Base-by-base conservation (phyloP, 495 filamentous ascomycete species). In the Trichoderma parareesei region DNA sequence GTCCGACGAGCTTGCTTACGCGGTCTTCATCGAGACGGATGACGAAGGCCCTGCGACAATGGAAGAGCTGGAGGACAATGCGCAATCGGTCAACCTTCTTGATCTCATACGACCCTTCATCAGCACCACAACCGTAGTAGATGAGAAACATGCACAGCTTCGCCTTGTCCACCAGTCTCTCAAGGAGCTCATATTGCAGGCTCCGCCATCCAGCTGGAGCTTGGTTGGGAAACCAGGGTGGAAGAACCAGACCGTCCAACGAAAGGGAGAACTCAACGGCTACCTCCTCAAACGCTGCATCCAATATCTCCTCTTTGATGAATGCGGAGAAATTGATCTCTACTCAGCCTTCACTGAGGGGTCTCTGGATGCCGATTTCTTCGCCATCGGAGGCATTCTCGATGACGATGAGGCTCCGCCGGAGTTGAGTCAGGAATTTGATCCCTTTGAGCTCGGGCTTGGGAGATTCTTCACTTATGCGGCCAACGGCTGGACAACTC, bases 251-350 rank as follows among this genome's bases (percentile, higher is more conserved):
- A 14, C 44, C 16, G 13, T 46, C 16, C 13, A 5, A 65, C 11
- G 71, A 14, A 70, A 77, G 64, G 70, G 68, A 7, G 77, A 79
- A 46, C 70, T 70, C 1, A 70, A 75, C 59, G 69, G 42, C 7
- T 67, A 67, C 37, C 78, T 76, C 1, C 48, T 82, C 82, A 18
- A 82, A 81, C 18, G 81, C 78, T 63, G 84, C 83, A 37, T 84
- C 79, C 5, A 79, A 79, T 53, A 77, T 82, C 65, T 81, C 69
- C 35, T 75, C 75, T 72, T 33, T 11, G 44, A 46, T n/a, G 44
- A 46, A 46, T 46, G 44, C 16, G 16, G 16, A 1, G 13, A 14
- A 46, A 46, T 46, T 14, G 16, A 46, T 3, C 44, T 46, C 16
- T 46, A 9, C 44, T 46, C 44, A 3, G 16, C 10, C 44, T 46